Conservation (phyloP, 2,329 filamentous ascomycete genomes). For the Capronia americana region DNA sequence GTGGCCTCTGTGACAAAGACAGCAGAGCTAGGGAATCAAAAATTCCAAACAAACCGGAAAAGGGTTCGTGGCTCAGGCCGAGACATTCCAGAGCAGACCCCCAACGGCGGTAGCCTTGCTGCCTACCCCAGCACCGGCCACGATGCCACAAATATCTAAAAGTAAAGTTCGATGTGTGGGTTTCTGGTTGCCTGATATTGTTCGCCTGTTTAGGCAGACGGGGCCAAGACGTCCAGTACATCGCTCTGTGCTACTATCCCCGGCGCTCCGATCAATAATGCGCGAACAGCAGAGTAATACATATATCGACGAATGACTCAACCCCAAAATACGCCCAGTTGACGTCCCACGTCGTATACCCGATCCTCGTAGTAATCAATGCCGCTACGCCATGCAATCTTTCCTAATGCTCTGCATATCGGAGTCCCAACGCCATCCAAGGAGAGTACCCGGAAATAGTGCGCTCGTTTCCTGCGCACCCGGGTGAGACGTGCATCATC, state of each 20-base stretch:
- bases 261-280: conserved; percentile 8
- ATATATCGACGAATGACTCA: conserved; percentile 14
- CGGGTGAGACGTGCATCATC: conserved; percentile 18
- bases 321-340: conserved; percentile 12
- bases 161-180: conserved; percentile 2
- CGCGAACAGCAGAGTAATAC: conserved; percentile 18
- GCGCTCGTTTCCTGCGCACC: conserved; percentile 1
- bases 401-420: conserved; percentile 18
- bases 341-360: conserved; percentile 6
- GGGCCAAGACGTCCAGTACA: conserved; percentile 16
- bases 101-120: conserved; percentile 5
- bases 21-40: conserved; percentile 14
- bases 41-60: conserved; percentile 11
- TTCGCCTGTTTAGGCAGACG: conserved; percentile 21
- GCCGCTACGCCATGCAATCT: conserved; percentile 16
- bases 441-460: conserved; percentile 23
- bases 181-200: conserved; percentile 24
- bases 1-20: not conserved
- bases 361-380: conserved; percentile 20
- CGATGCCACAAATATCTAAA: conserved; percentile 15
- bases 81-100: not conserved
- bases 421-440: conserved; percentile 12
- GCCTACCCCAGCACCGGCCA: conserved; percentile 5
- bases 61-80: not conserved
- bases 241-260: conserved; percentile 5